Evolutionary conservation across 176 grass and related monocot genomes (phyloP).

Genomic region (Bromus sterilis): DNA sequence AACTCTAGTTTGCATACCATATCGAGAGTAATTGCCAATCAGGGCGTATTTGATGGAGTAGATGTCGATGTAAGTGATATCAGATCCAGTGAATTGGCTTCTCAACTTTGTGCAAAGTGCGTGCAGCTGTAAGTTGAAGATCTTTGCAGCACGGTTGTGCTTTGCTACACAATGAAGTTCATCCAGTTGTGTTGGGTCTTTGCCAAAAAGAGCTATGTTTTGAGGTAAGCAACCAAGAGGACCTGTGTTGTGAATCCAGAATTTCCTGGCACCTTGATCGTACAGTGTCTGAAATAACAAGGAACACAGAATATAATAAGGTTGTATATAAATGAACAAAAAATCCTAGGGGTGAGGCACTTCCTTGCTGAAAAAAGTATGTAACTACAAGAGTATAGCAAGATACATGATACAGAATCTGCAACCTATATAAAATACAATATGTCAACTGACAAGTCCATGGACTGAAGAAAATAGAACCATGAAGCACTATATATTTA

Average conservation of each 20-base stretch:
- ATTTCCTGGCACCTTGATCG: conserved; percentile 87
- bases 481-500: not conserved
- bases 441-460: not conserved
- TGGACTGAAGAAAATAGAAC: not conserved
- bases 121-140: conserved; percentile 93
- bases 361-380: not conserved
- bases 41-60: conserved; percentile 81
- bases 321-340: not conserved
- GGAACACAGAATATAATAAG: not conserved
- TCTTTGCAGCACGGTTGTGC: conserved; percentile 76
- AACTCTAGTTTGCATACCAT: conserved; percentile 50
- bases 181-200: conserved; percentile 81
- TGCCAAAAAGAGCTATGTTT: conserved; percentile 74
- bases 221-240: conserved; percentile 94
- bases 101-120: conserved; percentile 77
- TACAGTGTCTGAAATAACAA: conserved; percentile 68
- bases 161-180: conserved; percentile 66
- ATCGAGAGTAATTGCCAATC: conserved; percentile 79
- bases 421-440: not conserved
- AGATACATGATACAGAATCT: not conserved
- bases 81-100: conserved; percentile 51
- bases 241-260: conserved; percentile 99
- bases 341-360: not conserved
- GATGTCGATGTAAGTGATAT: conserved; percentile 85
- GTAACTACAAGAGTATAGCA: not conserved